These are phyloP conservation scores for Mortierella sp. DNA, from an alignment of 371 early-diverging fungal genomes.

Conservation along the genomic window DNA sequence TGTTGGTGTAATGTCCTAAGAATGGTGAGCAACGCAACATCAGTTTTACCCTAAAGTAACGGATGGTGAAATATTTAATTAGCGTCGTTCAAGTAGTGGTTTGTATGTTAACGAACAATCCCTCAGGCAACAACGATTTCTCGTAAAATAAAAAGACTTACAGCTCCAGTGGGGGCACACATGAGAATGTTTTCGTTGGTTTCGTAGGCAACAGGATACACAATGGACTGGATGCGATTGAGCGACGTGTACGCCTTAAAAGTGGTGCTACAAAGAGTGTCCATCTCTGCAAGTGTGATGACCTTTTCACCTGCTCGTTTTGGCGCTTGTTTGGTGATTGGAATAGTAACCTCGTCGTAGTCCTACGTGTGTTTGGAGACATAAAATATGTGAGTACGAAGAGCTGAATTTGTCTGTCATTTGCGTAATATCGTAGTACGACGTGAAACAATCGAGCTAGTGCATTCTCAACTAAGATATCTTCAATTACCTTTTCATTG, in stretches of 20 bases:
- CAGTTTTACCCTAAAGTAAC: conserved; percentile 95
- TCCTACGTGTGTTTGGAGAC: conserved; percentile 56
- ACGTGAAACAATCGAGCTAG: too few relatives aligned
- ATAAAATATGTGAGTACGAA: neutral
- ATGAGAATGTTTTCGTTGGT: conserved; percentile 99
- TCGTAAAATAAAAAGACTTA: conserved; percentile 63
- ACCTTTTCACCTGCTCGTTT: conserved; percentile 67
- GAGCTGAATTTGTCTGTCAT: neutral
- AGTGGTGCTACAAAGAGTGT: conserved; percentile 79
- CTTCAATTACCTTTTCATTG: conserved; percentile 59
- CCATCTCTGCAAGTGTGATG: conserved; percentile 77
- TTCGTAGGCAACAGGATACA: conserved; percentile 93
- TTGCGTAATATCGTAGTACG: too few relatives aligned
- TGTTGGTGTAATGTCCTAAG: conserved; percentile 85
- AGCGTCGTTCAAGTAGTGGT: neutral
- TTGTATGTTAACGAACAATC: neutral
- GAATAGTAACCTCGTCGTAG: conserved; percentile 89
- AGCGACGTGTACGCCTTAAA: conserved; percentile 89
- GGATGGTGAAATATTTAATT: neutral
- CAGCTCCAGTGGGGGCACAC: conserved; percentile 99
- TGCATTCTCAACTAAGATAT: neutral
- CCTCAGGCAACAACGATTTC: neutral
- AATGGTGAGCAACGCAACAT: conserved; percentile 97
- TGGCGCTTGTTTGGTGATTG: conserved; percentile 76
- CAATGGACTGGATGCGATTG: conserved; percentile 96